phyloP scores from a whole-genome alignment of 345 rosid species.

The Boechera stricta region DNA sequence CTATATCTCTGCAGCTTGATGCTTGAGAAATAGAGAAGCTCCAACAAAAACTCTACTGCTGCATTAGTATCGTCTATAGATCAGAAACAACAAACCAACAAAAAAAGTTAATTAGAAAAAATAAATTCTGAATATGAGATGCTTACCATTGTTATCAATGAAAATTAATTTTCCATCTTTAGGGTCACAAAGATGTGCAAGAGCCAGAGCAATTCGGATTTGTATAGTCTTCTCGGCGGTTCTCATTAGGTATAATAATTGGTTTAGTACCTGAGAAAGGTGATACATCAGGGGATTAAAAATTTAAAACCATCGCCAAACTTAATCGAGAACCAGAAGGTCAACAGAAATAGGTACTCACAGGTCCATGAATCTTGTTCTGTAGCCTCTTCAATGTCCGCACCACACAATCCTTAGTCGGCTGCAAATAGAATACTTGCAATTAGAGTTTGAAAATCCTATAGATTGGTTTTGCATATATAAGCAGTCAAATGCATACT shows the following conservation, averaged over 20 bases:
- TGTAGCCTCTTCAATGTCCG: conserved; percentile 74
- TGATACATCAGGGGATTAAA: conserved; percentile 1
- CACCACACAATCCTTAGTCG: conserved; percentile 70
- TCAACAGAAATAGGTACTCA: conserved; percentile 43
- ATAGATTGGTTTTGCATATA: conserved; percentile 7
- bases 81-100: conserved; percentile 18
- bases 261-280: conserved; percentile 57
- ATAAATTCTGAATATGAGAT: conserved; percentile 19
- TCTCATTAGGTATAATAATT: conserved; percentile 63
- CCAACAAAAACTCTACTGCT: conserved; percentile 67
- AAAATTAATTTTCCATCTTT: conserved; percentile 60
- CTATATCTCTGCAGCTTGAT: conserved; percentile 58
- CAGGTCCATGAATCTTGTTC: conserved; percentile 69
- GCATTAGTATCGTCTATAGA: conserved; percentile 10
- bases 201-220: conserved; percentile 65
- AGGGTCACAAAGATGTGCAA: conserved; percentile 75
- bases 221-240: conserved; percentile 54
- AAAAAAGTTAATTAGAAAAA: background rate
- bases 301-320: conserved; percentile 3
- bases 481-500: conserved; percentile 47
- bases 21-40: conserved; percentile 60
- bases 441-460: conserved; percentile 12
- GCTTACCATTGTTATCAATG: conserved; percentile 65
- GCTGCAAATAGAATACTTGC: conserved; percentile 47
- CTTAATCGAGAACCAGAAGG: background rate